Base-by-base conservation (phyloP, 1,139 yeast species). In the Yamadazyma spencermartinsiae region DNA sequence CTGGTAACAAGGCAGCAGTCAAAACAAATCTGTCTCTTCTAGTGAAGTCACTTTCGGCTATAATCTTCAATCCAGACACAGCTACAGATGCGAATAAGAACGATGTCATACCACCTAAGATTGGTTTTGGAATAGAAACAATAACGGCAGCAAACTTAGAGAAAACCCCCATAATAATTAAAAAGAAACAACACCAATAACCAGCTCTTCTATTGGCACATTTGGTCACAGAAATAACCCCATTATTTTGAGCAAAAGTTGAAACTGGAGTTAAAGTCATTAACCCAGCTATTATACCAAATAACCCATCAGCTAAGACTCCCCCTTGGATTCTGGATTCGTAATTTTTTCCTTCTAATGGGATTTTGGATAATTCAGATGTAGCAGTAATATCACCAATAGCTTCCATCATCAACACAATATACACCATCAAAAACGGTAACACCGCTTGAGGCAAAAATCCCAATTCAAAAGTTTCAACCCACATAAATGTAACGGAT, bases 361-460 rank as follows among this genome's bases (percentile, higher is more conserved):
- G 86, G 45, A 83, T 68, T 54, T 92, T 73, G 9, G 94, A 83
- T 23, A 87, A 95, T 59, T 87, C 96, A 41, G 86, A 80, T 21
- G 95, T 85, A 20, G 96, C 95, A 21, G 95, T 86, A 50, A 87
- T 79, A 57, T 86, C 95, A 58, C 95, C 96, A 52, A 86, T 85
- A 35, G 92, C 82, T 65, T 87, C 95, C 86, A 86, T 85, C 74
- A 84, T 81, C 51, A 85, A 63, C 24, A 82, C 86, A 17, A 86
- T 68, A 56, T 81, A 87, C 38, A 86, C 84, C 1, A 95, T 90
- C 44, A 87, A 61, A 65, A 85, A 76, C 14, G 96, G 96, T 36
- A 87, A 65, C 10, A 87, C 88, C 4, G 82, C 77, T 1, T 95
- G 95, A 2, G 86, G 95, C 50, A 86, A 86, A 8, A 87, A 75